phyloP scores from a whole-genome alignment of 768 basidiomycete genomes.

The Gyrodon lividus region DNA sequence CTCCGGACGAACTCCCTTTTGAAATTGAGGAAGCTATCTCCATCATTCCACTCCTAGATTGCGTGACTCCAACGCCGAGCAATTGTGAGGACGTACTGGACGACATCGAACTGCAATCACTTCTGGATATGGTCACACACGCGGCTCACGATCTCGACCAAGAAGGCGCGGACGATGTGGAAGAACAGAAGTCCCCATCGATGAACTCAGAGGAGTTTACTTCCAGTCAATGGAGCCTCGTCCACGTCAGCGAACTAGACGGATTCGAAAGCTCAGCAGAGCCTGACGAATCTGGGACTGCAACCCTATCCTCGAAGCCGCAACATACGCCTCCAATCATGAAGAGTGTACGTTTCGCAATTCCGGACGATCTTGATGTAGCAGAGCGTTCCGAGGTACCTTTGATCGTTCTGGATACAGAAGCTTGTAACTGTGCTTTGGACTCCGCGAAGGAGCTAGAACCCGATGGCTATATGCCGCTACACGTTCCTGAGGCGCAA shows the following conservation, averaged over 20 bases:
- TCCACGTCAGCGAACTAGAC: not conserved
- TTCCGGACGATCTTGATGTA: not conserved
- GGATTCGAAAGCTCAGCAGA: not conserved
- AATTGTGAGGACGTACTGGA: not conserved
- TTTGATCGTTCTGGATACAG: not conserved
- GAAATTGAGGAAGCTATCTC: not conserved
- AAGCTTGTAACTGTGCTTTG: not conserved
- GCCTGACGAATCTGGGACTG: not conserved
- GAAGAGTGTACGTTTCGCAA: constrained; percentile 2
- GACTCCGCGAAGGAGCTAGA: not conserved
- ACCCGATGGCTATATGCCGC: not conserved
- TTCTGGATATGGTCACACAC: not conserved
- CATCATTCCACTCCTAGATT: not conserved
- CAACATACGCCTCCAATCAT: not conserved
- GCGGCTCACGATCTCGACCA: not conserved
- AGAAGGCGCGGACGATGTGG: not conserved
- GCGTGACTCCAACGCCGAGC: not conserved
- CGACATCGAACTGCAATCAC: not conserved
- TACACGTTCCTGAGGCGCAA: not conserved
- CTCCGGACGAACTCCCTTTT: not conserved
- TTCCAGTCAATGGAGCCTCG: not conserved
- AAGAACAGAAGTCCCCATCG: not conserved
- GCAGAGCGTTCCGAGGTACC: not conserved
- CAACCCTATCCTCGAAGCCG: not conserved
- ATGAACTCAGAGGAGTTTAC: not conserved